A percentile compares a stretch with the other conserved stretches of the same genome.
Conservation (phyloP, 257 asterid genomes). For the Solanum chilense region DNA sequence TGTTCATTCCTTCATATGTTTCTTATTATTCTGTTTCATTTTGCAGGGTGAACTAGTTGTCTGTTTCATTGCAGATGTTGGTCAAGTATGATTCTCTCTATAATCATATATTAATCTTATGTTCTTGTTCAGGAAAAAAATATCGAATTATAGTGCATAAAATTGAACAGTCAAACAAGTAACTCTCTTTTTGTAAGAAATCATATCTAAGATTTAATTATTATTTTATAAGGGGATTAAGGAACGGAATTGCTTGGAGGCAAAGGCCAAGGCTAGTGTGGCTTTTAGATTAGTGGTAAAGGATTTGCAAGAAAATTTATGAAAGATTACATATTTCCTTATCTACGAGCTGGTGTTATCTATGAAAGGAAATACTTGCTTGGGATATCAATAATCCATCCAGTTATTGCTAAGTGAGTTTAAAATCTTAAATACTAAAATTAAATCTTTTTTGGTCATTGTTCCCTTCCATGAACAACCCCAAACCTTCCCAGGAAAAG, state of each 20-base stretch:
- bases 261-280: conserved; percentile 92
- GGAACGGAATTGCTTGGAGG: conserved; percentile 88
- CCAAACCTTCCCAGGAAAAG: neutral
- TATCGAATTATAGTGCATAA: neutral
- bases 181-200: neutral
- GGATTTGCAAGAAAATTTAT: conserved; percentile 91
- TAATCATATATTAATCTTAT: neutral
- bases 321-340: conserved; percentile 79
- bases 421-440: neutral
- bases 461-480: neutral
- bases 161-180: neutral
- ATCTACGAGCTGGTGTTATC: conserved; percentile 89
- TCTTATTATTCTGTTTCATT: neutral
- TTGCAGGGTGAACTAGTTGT: conserved; percentile 83
- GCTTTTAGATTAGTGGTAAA: conserved; percentile 92
- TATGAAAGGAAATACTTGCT: conserved; percentile 91
- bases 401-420: conserved; percentile 82
- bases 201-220: neutral
- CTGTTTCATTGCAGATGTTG: conserved; percentile 92
- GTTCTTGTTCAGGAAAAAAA: neutral
- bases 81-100: conserved; percentile 58
- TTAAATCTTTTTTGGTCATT: neutral
- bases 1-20: neutral
- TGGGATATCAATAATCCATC: conserved; percentile 98
- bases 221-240: conserved; percentile 47